Evolutionary conservation across 1,139 yeast genomes (phyloP), one percentile per base, ranked within the genome.

Genomic region (Taphrina betulina): DNA sequence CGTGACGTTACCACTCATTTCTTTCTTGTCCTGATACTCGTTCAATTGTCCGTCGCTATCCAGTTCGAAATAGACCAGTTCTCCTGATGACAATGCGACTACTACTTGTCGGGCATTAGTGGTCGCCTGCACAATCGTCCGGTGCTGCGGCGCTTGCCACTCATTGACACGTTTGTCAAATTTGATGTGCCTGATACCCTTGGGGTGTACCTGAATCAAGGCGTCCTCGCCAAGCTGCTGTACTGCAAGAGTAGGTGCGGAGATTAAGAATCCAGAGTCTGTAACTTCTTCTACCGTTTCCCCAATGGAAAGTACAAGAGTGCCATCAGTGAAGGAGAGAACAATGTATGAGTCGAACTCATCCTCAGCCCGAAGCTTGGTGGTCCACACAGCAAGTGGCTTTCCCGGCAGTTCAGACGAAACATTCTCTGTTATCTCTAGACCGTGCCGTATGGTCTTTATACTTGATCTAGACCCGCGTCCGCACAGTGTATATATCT

Each of bases 81-180:
- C 90, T 57, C 82, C 75, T 65, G 83, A 86, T 1, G 94, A 82
- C 7, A 92, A 69, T 0, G 82, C 89, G 5, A 92, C 65, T 0
- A 79, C 79, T 0, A 90, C 73, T 67, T 92, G 97, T 19, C 78
- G 75, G 37, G 76, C 74, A 35, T 87, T 87, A 2, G 84, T 71
- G 1, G 87, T 69, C 0, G 90, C 84, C 24, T 74, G 71, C 0
- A 78, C 65, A 38, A 92, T 76, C 28, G 78, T 73, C 14, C 84
- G 80, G 4, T 95, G 95, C 0, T 84, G 83, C 0, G 96, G 95
- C 1, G 96, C 88, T 38, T 71, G 75, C 98, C 98, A 92, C 61
- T 85, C 85, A 5, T 80, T 74, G 2, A 69, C 64, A 16, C 69
- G 68, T 55, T 63, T 22, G 54, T 66, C 65, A 28, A 73, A 72